Evolutionary conservation across 345 rosid genomes (phyloP), one percentile per base, ranked within the genome.

Genomic region (Salix arbutifolia): DNA sequence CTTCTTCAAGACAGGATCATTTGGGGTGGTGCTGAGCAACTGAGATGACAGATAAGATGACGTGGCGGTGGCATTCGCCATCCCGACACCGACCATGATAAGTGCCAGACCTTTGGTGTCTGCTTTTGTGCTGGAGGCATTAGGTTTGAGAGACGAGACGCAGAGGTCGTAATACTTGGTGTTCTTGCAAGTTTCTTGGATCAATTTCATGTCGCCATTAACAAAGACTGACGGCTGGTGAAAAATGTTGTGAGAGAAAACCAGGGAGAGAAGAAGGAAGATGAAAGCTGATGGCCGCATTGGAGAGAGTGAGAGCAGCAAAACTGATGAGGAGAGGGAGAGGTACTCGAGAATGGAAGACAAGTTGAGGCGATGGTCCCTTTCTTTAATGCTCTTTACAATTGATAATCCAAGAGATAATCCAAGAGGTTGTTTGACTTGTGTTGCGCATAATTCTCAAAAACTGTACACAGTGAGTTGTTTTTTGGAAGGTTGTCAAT

Each of bases 131-230:
- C 95, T 91, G 30, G 82, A 81, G 62, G 94, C 88, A 60, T 91
- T 90, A 66, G 92, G 83, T 67, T 84, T 79, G 82, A 94, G 98
- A 71, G 92, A 83, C 19, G 92, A 89, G 80, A 91, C 86, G 35
- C 98, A 94, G 25, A 91, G 90, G 74, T 80, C 77, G 75, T 88
- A 90, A 90, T 91, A 78, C 56, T 86, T 87, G 75, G 98, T 91
- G 81, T 60, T 74, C 71, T 88, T 84, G 85, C 97, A 94, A 25
- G 93, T 91, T 69, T 88, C 79, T 69, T 83, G 88, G 82, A 94
- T 91, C 77, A 83, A 77, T 69, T 64, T 69, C 16, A 79, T 44
- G 74, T 82, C 84, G 33, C 83, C 81, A 23, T 65, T 73, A 52
- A 72, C 75, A 31, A 73, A 73, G n/a, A 40, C 8, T 50, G 46